Base-by-base conservation (phyloP, 2,329 filamentous ascomycete species). In the Ophiostoma himal-ulmi region DNA sequence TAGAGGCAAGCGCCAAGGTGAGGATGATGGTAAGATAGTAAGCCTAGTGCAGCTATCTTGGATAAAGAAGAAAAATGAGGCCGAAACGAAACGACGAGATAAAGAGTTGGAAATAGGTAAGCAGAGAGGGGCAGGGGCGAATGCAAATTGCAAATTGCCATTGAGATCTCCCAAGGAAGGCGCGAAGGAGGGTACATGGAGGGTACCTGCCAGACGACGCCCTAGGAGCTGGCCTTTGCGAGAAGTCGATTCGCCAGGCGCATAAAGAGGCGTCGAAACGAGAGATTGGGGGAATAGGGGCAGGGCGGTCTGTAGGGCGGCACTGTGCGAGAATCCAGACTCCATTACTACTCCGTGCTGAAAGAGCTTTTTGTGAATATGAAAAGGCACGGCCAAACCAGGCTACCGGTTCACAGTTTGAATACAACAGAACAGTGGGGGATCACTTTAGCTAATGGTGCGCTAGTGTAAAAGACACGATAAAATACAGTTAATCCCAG, bases 361-460 rank as follows among this genome's bases (percentile, higher is more conserved):
- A 1, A 57, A 22, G 52, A 57, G 41, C 41, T 17, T 48, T 48
- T 17, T 54, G 22, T n/a, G 39, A 11, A 41, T 41, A 5, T 22
- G 11, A 57, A 22, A 26, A 54, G n/a, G 48, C 39, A 41, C 48
- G 48, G 48, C 48, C 48, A 54, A 57, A 57, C 52, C 52, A 57
- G 52, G 52, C 14, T 57, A 57, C 52, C 22, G 52, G 52, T 57
- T 26, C 11, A 26, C 52, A 57, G n/a, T 26, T n/a, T 57, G 52
- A 22, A 26, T 57, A 48, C 44, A 5, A 20, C 44, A 48, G 44
- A 48, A 20, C 44, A 48, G 44, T 57, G 52, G 22, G 22, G 14
- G 52, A 57, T 57, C 52, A 26, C 52, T 57, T 57, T 57, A 57
- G 52, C n/a, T 54, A n/a, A 57, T 57, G 52, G 52, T 2, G 52